Percentiles rank a stretch among this genome's conserved stretches.
phyloP scores from a whole-genome alignment of 75 land plant species.

The Chamaecyparis obtusa region DNA sequence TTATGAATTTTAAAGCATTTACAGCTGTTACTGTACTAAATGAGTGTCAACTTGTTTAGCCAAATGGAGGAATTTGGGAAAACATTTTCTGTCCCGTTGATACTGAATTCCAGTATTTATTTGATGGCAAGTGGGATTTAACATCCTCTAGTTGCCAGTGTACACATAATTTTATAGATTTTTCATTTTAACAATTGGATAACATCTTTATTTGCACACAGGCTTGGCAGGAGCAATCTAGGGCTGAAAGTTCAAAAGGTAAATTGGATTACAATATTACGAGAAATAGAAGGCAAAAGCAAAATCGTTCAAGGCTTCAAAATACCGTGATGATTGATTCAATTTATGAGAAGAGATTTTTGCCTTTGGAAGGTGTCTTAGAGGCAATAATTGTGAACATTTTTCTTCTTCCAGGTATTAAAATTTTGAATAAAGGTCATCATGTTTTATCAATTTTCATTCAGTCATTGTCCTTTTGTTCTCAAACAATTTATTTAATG shows the following conservation, averaged over 20 bases:
- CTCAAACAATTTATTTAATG: conserved; percentile 1
- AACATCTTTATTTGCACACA: conserved; percentile 11
- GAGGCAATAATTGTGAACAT: conserved; percentile 73
- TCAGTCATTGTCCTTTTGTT: neutral
- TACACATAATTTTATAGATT: neutral
- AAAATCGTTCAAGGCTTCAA: conserved; percentile 49
- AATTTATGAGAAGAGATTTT: conserved; percentile 73
- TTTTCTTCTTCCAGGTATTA: conserved; percentile 72
- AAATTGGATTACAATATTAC: conserved; percentile 19
- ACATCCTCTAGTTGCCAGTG: neutral
- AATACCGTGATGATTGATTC: conserved; percentile 77
- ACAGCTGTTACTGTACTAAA: neutral
- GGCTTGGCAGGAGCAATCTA: conserved; percentile 74
- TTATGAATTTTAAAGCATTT: neutral
- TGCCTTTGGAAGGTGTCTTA: conserved; percentile 61
- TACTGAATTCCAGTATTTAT: neutral
- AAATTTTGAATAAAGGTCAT: neutral
- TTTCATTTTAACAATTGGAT: neutral
- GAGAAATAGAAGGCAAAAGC: conserved; percentile 35
- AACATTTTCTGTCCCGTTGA: neutral
- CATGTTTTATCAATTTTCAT: neutral
- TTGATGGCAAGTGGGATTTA: neutral
- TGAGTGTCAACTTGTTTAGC: neutral
- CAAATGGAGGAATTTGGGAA: neutral
- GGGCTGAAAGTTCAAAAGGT: conserved; percentile 32